phyloP scores from a whole-genome alignment of 495 filamentous ascomycete genomes.

The Aspergillus sclerotioniger region DNA sequence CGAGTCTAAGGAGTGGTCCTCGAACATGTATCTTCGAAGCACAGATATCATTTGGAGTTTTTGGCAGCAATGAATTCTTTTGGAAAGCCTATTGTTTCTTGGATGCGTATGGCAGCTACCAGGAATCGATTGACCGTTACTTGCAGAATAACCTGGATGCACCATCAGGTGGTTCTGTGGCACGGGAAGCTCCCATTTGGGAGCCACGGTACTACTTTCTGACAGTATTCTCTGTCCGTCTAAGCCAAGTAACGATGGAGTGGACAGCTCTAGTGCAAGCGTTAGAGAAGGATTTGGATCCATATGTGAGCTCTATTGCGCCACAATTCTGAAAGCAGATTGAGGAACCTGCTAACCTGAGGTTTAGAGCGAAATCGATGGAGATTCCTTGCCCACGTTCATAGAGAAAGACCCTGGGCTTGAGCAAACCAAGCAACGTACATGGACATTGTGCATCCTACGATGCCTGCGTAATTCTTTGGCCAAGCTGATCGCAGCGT shows the following conservation, averaged over 20 bases:
- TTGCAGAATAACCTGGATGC: background rate
- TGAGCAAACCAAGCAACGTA: slow-evolving; percentile 4
- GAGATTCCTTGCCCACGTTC: background rate
- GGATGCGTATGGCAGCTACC: no score
- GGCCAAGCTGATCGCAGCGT: background rate
- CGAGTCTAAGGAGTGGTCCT: no score
- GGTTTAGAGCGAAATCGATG: background rate
- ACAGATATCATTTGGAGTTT: no score
- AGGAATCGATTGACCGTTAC: no score
- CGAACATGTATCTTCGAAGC: no score
- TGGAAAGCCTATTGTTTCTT: no score
- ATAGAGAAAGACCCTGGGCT: slow-evolving; percentile 3
- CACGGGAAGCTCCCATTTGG: slow-evolving; percentile 4
- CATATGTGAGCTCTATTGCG: background rate
- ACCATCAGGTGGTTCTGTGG: background rate
- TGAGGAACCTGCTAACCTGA: background rate
- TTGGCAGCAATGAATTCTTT: no score
- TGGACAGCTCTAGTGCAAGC: slow-evolving; percentile 6
- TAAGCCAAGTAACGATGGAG: slow-evolving; percentile 6
- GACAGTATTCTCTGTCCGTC: background rate
- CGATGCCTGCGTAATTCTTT: slow-evolving; percentile 3
- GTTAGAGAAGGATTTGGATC: background rate
- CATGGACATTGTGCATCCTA: background rate
- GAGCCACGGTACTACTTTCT: slow-evolving; percentile 5
- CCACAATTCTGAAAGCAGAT: background rate